Evolutionary conservation across 176 grass and related monocot genomes (phyloP).

Genomic region (Triticum dicoccoides): DNA sequence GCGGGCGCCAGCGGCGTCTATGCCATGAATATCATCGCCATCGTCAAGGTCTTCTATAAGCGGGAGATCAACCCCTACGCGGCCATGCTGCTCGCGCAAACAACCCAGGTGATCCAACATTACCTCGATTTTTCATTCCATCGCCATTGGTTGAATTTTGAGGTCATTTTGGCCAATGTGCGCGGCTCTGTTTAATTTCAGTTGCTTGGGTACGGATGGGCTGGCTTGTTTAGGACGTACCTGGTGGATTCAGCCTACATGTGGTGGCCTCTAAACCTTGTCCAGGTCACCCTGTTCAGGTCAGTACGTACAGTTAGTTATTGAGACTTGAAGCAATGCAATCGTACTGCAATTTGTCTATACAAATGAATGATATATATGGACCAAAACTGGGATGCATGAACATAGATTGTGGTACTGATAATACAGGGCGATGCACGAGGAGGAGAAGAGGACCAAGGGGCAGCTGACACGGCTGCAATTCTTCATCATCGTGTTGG

Average conservation of each 20-base stretch:
- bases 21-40: conserved; percentile 74
- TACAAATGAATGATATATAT: neutral
- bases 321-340: neutral
- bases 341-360: no score
- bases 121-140: neutral
- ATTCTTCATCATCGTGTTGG: conserved; percentile 77
- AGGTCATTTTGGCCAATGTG: neutral
- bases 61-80: conserved; percentile 54
- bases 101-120: conserved; percentile 55
- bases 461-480: conserved; percentile 70
- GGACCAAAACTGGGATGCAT: neutral
- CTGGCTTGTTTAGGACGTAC: conserved; percentile 91
- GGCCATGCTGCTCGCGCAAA: conserved; percentile 67
- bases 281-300: conserved; percentile 97
- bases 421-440: conserved; percentile 55
- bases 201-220: conserved; percentile 89
- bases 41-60: conserved; percentile 81
- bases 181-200: neutral
- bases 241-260: conserved; percentile 90
- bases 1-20: conserved; percentile 49
- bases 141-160: neutral
- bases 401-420: neutral
- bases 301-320: neutral
- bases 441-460: conserved; percentile 59
- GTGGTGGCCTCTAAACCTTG: conserved; percentile 97